A percentile compares a stretch with the other conserved stretches of the same genome.
These are phyloP conservation scores for Mycena metata DNA, from an alignment of 768 basidiomycete species.

Conservation along the genomic window DNA sequence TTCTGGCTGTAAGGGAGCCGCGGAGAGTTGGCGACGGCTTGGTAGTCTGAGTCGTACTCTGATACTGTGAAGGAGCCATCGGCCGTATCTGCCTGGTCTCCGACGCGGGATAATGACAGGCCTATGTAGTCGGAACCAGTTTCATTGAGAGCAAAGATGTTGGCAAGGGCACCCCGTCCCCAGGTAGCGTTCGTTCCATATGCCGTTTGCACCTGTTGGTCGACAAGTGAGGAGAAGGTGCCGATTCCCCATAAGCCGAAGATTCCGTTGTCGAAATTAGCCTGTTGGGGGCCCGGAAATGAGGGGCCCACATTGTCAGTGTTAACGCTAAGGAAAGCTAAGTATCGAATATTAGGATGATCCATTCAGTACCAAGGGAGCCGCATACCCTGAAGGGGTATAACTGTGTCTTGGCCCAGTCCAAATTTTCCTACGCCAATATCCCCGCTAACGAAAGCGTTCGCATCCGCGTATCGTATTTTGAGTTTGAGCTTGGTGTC, in stretches of 20 bases:
- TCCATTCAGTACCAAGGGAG: background rate
- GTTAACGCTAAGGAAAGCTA: slow-evolving; percentile 33
- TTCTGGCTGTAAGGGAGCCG: slow-evolving; percentile 22
- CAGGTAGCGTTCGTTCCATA: slow-evolving; percentile 12
- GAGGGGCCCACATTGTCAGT: background rate
- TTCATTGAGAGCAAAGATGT: slow-evolving; percentile 28
- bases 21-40: slow-evolving; percentile 30
- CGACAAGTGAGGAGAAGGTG: slow-evolving; percentile 16
- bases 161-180: slow-evolving; percentile 34
- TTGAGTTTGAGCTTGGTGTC: slow-evolving; percentile 29
- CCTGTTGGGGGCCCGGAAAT: slow-evolving; percentile 2
- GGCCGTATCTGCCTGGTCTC: slow-evolving; percentile 29
- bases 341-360: background rate
- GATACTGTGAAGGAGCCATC: slow-evolving; percentile 35
- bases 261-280: slow-evolving; percentile 25
- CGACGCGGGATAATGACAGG: slow-evolving; percentile 31
- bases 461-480: slow-evolving; percentile 29
- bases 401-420: slow-evolving; percentile 10
- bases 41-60: slow-evolving; percentile 31
- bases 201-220: slow-evolving; percentile 21
- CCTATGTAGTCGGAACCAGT: slow-evolving; percentile 31
- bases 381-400: slow-evolving; percentile 32
- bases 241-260: slow-evolving; percentile 34
- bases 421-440: slow-evolving; percentile 34
- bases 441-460: slow-evolving; percentile 27